phyloP scores from a whole-genome alignment of 225 moss, liverwort and hornwort species.

The Polytrichum formosum region DNA sequence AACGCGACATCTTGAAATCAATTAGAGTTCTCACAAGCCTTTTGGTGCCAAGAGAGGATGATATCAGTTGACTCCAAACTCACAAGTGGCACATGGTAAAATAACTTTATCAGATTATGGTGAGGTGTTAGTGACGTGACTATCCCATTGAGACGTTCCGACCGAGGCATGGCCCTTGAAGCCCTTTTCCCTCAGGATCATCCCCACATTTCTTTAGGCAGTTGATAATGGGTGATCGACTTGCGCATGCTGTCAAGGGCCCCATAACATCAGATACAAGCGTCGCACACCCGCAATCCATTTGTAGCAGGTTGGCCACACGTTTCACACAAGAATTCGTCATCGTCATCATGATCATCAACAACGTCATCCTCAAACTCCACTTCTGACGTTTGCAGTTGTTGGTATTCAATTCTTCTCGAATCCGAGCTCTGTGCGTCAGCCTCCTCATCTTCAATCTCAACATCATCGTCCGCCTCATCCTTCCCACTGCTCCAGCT shows the following conservation, averaged over 20 bases:
- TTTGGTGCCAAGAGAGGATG: no score
- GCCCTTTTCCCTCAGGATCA: neutral
- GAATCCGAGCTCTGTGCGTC: constrained; percentile 16
- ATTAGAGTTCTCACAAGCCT: no score
- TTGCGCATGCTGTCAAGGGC: neutral
- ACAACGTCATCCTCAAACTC: constrained; percentile 11
- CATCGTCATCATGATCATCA: constrained; percentile 28
- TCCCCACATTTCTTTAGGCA: constrained; percentile 8
- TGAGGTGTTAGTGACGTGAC: no score
- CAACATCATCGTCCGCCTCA: constrained; percentile 17
- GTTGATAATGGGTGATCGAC: neutral
- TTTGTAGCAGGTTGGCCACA: constrained; percentile 35
- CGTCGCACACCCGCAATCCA: constrained; percentile 31
- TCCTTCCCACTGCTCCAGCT: constrained; percentile 16
- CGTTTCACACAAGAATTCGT: constrained; percentile 30
- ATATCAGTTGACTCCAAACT: no score
- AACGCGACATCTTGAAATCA: neutral
- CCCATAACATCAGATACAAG: constrained; percentile 27
- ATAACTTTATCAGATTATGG: no score
- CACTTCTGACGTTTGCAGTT: constrained; percentile 25
- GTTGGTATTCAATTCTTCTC: constrained; percentile 36
- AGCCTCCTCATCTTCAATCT: neutral
- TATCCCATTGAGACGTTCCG: no score
- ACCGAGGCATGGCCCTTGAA: neutral
- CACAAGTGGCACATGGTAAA: no score